Evolutionary conservation across 495 filamentous ascomycete species (phyloP).

Genomic region (Xylaria venustula): DNA sequence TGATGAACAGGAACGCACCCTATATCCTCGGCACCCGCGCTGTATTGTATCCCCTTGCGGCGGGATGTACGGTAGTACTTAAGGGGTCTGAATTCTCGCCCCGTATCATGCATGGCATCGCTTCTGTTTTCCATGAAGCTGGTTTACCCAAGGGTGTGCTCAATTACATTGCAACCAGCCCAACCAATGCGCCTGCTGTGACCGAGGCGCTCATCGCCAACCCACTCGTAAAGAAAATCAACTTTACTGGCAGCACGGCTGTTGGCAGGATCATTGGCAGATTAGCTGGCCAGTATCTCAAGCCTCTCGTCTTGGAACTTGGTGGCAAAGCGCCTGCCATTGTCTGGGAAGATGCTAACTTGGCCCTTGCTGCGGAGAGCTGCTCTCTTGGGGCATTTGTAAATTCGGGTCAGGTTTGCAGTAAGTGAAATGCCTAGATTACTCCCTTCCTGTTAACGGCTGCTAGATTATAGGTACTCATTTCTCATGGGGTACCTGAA

Average conservation of each 20-base stretch:
- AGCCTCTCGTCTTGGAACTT: constrained; percentile 67
- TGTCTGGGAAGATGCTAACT: constrained; percentile 64
- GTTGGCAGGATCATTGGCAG: constrained; percentile 58
- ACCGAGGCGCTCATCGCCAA: constrained; percentile 57
- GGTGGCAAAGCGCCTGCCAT: constrained; percentile 67
- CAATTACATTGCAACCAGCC: constrained; percentile 55
- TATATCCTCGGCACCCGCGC: constrained; percentile 68
- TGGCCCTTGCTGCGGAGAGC: constrained; percentile 54
- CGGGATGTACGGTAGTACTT: constrained; percentile 73
- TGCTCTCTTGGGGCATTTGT: constrained; percentile 54
- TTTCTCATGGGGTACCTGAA: background rate
- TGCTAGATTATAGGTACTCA: background rate
- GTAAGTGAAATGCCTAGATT: background rate
- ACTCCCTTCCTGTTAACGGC: background rate
- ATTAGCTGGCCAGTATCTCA: constrained; percentile 60
- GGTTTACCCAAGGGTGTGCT: constrained; percentile 63
- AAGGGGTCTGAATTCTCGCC: constrained; percentile 80
- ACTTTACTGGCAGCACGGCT: constrained; percentile 64
- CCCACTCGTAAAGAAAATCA: constrained; percentile 58
- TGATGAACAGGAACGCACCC: constrained; percentile 65
- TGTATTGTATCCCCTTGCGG: constrained; percentile 72
- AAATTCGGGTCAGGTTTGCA: constrained; percentile 77
- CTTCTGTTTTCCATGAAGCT: constrained; percentile 68
- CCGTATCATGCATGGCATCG: constrained; percentile 70
- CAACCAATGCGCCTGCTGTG: constrained; percentile 52